A percentile compares a stretch with the other conserved stretches of the same genome.
phyloP scores from a whole-genome alignment of 2,329 filamentous ascomycete genomes.

The Leptographium wingfieldii region DNA sequence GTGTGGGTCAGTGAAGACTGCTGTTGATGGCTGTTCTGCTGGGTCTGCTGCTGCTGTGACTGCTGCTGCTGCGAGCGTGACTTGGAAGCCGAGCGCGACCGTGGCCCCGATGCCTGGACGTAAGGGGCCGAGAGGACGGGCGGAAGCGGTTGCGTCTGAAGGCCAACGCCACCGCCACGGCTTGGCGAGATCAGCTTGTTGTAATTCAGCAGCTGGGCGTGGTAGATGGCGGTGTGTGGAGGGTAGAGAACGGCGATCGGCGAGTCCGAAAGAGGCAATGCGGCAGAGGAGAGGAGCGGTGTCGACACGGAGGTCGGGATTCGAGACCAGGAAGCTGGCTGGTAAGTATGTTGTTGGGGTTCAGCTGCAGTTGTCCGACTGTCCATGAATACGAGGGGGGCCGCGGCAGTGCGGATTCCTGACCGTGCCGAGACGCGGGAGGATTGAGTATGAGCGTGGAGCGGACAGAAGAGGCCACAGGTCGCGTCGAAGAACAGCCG shows the following conservation, averaged over 20 bases:
- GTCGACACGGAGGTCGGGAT: slow-evolving; percentile 17
- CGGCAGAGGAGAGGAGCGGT: slow-evolving; percentile 10
- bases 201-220: slow-evolving; percentile 51
- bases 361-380: slow-evolving; percentile 36
- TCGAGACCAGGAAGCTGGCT: slow-evolving; percentile 25
- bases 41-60: slow-evolving; percentile 23
- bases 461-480: not conserved
- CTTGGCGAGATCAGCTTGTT: slow-evolving; percentile 50
- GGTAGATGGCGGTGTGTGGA: slow-evolving; percentile 46
- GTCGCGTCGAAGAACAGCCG: not conserved
- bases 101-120: slow-evolving; percentile 38
- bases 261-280: slow-evolving; percentile 12
- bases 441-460: not conserved
- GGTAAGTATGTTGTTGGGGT: slow-evolving; percentile 35
- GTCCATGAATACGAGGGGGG: slow-evolving; percentile 31
- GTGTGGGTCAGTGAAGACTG: slow-evolving; percentile 1
- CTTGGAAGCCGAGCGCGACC: slow-evolving; percentile 48
- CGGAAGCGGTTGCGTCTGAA: slow-evolving; percentile 43
- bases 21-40: slow-evolving; percentile 2
- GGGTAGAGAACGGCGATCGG: slow-evolving; percentile 37
- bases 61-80: slow-evolving; percentile 34
- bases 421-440: not conserved
- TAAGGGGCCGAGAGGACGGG: slow-evolving; percentile 42
- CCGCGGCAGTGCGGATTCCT: slow-evolving; percentile 4
- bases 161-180: slow-evolving; percentile 35